A percentile compares a stretch with the other conserved stretches of the same genome.
These are phyloP conservation scores for Chenopodium formosanum DNA, from an alignment of 148 eudicot genomes.

Conservation along the genomic window DNA sequence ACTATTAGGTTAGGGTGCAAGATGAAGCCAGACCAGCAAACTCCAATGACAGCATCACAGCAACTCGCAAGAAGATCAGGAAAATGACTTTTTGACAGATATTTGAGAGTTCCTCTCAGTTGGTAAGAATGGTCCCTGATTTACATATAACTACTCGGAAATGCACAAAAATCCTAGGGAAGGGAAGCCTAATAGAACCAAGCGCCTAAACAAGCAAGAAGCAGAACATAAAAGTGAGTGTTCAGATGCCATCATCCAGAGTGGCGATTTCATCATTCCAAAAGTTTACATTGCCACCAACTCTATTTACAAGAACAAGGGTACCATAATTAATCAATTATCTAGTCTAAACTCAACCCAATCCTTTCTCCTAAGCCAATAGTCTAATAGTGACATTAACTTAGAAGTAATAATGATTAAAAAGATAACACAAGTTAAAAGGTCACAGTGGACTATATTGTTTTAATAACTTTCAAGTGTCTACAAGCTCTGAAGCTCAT, in stretches of 20 bases:
- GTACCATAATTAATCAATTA: background rate
- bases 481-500: background rate
- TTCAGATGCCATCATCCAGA: background rate
- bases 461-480: background rate
- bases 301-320: background rate
- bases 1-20: background rate
- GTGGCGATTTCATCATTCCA: background rate
- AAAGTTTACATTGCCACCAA: background rate
- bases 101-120: background rate
- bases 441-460: background rate
- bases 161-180: background rate
- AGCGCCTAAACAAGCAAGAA: background rate
- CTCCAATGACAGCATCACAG: background rate
- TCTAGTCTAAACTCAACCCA: background rate
- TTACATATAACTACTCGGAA: background rate
- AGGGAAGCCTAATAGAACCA: background rate
- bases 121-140: background rate
- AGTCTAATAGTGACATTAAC: too few relatives aligned
- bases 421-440: background rate
- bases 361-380: background rate
- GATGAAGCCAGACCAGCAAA: background rate
- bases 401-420: background rate
- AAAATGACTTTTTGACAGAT: background rate
- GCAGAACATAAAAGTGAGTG: background rate
- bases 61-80: background rate